Evolutionary conservation across 148 eudicot species (phyloP).

Genomic region (Arbutus unedo): DNA sequence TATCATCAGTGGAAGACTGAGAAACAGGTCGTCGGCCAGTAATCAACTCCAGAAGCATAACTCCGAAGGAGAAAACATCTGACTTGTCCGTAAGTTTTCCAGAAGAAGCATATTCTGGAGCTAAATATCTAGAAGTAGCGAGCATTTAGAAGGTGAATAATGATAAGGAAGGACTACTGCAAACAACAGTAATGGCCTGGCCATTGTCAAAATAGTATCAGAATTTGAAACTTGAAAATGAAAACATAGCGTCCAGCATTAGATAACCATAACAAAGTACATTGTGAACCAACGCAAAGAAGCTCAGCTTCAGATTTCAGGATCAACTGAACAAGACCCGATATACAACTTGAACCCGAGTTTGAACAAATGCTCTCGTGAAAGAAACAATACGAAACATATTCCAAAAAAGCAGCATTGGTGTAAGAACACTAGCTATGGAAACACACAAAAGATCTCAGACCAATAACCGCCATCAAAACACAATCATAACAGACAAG

Average conservation of each 20-base stretch:
- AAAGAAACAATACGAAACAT: background rate
- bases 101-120: constrained; percentile 92
- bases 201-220: background rate
- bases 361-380: background rate
- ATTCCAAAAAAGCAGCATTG: background rate
- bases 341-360: background rate
- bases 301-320: background rate
- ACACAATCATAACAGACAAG: background rate
- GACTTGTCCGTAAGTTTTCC: constrained; percentile 92
- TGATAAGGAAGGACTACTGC: background rate
- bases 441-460: background rate
- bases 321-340: background rate
- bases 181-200: background rate
- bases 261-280: background rate
- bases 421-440: background rate
- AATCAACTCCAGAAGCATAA: constrained; percentile 85
- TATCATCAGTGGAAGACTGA: constrained; percentile 69
- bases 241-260: constrained; percentile 7
- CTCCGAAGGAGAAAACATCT: constrained; percentile 90
- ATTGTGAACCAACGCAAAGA: background rate
- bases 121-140: constrained; percentile 56
- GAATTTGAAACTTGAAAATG: constrained; percentile 1
- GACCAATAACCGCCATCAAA: background rate
- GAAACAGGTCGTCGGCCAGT: constrained; percentile 80
- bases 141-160: background rate